Evolutionary conservation across 495 filamentous ascomycete genomes (phyloP).

Genomic region (Terfezia claveryi): DNA sequence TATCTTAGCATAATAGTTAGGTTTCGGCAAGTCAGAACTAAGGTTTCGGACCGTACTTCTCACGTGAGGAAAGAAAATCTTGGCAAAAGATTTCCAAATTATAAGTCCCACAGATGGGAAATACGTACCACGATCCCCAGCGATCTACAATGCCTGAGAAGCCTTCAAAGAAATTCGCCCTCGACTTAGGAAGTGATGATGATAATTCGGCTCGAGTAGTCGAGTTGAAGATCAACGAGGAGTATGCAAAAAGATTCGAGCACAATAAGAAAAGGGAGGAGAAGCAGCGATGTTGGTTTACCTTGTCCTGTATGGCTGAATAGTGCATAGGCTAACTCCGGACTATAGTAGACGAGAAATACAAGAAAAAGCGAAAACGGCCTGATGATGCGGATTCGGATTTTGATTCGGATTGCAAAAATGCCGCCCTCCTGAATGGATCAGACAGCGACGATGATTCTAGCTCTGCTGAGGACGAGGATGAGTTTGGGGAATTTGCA

Average conservation of each 20-base stretch:
- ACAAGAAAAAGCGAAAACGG: conserved; percentile 32
- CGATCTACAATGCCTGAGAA: too few species aligned
- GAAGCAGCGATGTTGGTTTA: conserved; percentile 46
- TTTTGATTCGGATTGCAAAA: conserved; percentile 4
- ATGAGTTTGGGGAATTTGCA: conserved; percentile 67
- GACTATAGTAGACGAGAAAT: conserved; percentile 60
- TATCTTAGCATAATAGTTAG: too few species aligned
- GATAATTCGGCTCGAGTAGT: conserved; percentile 9
- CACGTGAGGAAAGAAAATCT: too few species aligned
- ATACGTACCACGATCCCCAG: too few species aligned
- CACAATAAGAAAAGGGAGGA: conserved; percentile 94
- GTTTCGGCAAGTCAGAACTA: too few species aligned
- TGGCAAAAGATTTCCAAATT: too few species aligned
- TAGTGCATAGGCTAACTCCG: neutral
- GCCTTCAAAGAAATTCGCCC: neutral
- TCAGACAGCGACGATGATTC: conserved; percentile 30
- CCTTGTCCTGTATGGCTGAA: too few species aligned
- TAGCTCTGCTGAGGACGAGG: conserved; percentile 59
- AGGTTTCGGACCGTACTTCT: too few species aligned
- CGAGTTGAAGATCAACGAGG: conserved; percentile 65
- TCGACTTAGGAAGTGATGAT: neutral
- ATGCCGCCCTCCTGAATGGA: conserved; percentile 8
- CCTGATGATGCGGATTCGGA: conserved; percentile 9
- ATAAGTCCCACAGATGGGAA: too few species aligned
- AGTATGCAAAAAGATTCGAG: conserved; percentile 76